Base-by-base conservation (phyloP, 2,329 filamentous ascomycete species). In the Ophiosphaerella korrae region DNA sequence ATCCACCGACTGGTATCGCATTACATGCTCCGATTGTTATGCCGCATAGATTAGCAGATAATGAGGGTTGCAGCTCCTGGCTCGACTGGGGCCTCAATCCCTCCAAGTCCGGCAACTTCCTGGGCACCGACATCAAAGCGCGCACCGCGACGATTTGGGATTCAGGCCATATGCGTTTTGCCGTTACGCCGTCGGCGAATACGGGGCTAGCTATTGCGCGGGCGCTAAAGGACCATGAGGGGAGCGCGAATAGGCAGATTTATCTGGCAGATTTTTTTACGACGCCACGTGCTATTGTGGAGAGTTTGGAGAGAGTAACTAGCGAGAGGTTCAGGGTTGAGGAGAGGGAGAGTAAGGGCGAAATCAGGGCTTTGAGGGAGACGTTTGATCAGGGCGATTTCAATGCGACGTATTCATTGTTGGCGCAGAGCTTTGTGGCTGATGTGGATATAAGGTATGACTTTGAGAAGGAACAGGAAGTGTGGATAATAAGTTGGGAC, bases 51-150 rank as follows among this genome's bases (percentile, higher is more conserved):
- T n/a, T n/a, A n/a, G n/a, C n/a, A n/a, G n/a, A n/a, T n/a, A n/a
- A n/a, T n/a, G n/a, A n/a, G n/a, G n/a, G n/a, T n/a, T n/a, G n/a
- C 34, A 63, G 64, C 6, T 52, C 51, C 8, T 66, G 64, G 64
- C 45, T 67, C 1, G 63, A 68, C 45, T 65, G 60, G 62, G 59
- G 37, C 0, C 50, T 67, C 16, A 45, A 63, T 39, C 57, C 62
- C 4, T 37, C 48, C 2, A 55, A 55, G 31, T 56, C 52, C 13
- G 57, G 58, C 2, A 61, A 62, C 23, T 67, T 66, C 46, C 57
- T 66, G 12, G 40, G 42, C 29, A 60, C 68, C 7, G 53, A 63
- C 26, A 48, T 67, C 7, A 60, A 58, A 33, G 49, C 29, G n/a
- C 41, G 45, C 2, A 54, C 40, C 16, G 61, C 60, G 4, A 62